Percentiles rank a stretch among this genome's conserved stretches.
Evolutionary conservation across 805 yeast genomes (phyloP).

Genomic region (Komagataella pseudopastoris): DNA sequence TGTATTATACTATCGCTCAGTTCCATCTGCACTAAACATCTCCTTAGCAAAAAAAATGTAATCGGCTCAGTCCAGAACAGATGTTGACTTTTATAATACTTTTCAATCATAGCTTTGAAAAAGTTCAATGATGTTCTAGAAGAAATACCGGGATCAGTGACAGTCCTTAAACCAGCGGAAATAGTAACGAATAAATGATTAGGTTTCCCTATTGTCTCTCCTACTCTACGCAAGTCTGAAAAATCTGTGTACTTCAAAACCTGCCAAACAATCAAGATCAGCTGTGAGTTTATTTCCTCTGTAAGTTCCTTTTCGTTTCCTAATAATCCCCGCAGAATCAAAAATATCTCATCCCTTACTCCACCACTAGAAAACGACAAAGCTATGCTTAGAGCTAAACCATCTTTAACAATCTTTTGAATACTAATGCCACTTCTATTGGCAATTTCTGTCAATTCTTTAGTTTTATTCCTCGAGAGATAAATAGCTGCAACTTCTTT

Average conservation of each 20-base stretch:
- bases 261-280: slow-evolving; percentile 20
- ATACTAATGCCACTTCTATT: not conserved
- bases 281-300: slow-evolving; percentile 9
- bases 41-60: slow-evolving; percentile 24
- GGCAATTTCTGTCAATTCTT: not conserved
- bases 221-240: slow-evolving; percentile 12
- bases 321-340: not conserved
- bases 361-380: slow-evolving; percentile 28
- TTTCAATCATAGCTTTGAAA: slow-evolving; percentile 7
- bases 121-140: slow-evolving; percentile 1
- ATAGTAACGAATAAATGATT: not conserved
- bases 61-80: slow-evolving; percentile 21
- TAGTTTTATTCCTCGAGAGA: slow-evolving; percentile 9
- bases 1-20: slow-evolving; percentile 11
- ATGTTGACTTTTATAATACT: slow-evolving; percentile 7
- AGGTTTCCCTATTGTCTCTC: slow-evolving; percentile 1
- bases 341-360: slow-evolving; percentile 18
- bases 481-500: slow-evolving; percentile 25
- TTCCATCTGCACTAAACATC: slow-evolving; percentile 14
- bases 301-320: not conserved
- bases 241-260: slow-evolving; percentile 26
- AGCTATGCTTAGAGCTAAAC: slow-evolving; percentile 17
- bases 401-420: not conserved
- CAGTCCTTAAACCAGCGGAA: not conserved
- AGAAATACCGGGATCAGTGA: slow-evolving; percentile 2